Evolutionary conservation across 148 eudicot genomes (phyloP), one percentile per base, ranked within the genome.

Genomic region (Fagopyrum homotropicum): DNA sequence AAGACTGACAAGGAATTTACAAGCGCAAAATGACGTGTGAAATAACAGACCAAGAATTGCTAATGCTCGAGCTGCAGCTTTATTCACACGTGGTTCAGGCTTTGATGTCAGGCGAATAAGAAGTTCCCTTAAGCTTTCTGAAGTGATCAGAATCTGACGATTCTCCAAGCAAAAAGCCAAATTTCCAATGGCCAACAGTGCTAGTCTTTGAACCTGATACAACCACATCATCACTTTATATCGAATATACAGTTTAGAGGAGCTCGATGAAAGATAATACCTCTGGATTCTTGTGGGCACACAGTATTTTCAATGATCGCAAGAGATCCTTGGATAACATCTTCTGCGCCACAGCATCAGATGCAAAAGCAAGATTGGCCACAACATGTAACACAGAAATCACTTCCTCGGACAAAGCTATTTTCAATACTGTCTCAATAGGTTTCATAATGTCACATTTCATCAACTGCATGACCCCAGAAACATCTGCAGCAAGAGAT

Each of bases 381-480:
- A 92, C 89, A 72, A 96, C 89, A 84, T 92, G 92, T 73, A 96
- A 84, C 75, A 92, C 95, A 74, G 97, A 96, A 8, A 84, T 82
- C 48, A 96, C 77, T 83, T 92, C 98, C 82, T 96, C 90, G 55
- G 85, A 75, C 43, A 90, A 85, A 73, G 82, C 86, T 43, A 91
- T 89, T 83, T 80, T 85, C 77, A 96, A 75, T 60, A 96, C 97
- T 69, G 88, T 81, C 80, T 89, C 91, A 75, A 92, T 82, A 52
- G 99, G 97, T 81, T 96, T 86, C 98, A 96, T 88, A 52, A 96
- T 88, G 85, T 96, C 99, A 84, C 95, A 90, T 84, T 92, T 96
- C 81, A 92, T 89, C 74, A 96, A 81, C 75, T 84, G 89, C 86
- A 88, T 84, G 55, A 96, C 95, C 78, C 91, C 90, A 71, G 90